Base-by-base conservation (phyloP, 305 asterid genomes). In the Rubia peregrina region DNA sequence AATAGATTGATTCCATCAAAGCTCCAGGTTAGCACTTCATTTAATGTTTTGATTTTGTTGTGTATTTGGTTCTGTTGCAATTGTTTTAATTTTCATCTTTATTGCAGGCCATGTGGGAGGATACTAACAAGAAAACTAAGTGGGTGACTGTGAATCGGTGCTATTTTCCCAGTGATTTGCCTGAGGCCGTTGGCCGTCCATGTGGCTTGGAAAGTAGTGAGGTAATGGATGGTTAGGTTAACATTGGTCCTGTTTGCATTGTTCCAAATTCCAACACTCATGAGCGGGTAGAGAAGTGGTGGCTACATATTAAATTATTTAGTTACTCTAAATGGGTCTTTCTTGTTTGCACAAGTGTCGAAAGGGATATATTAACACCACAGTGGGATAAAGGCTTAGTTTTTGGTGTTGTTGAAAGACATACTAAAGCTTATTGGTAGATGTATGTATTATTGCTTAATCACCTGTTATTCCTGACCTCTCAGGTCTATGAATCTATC, bases 71-170 rank as follows among this genome's bases (percentile, higher is more conserved):
- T 41, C 19, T 64, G 33, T 30, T 7, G 42, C 8, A 40, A 21
- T 40, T 67, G 38, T 67, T 72, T 82, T 69, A 75, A 24, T 68
- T 76, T 79, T 75, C 61, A 80, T 79, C 71, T 75, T 67, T 69
- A 8, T 71, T 81, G 76, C 90, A 91, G 99, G 86, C 87, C 70
- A 86, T 95, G 93, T 94, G 98, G 96, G 97, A 91, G 85, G 99
- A 94, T 79, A 85, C 78, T 60, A 82, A 71, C 64, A 83, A 82
- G 53, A 78, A 83, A 65, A 68, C 71, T 24, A 95, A 88, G 81
- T 91, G 95, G 96, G 85, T 87, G 61, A 78, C 81, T 65, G 91
- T 87, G 66, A 92, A 81, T 79, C 88, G 79, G 73, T 95, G 95
- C 80, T 95, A 90, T 86, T 91, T 90, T 78, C 92, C 99, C 62